phyloP scores from a whole-genome alignment of 2,329 filamentous ascomycete species.

The Cercospora sp. region DNA sequence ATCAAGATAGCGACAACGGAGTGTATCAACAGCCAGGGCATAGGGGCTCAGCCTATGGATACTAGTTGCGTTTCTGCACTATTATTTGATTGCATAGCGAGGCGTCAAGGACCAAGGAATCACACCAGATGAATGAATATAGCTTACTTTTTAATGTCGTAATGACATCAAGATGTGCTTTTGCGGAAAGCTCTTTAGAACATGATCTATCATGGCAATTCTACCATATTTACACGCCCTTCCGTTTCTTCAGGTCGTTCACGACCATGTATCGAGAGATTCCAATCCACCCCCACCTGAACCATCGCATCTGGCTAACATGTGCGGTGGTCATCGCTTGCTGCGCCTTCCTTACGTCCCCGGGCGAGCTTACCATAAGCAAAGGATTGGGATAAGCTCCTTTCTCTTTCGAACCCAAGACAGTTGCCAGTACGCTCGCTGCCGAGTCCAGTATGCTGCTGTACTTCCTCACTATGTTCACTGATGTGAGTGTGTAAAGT shows the following conservation, averaged over 20 bases:
- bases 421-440: constrained; percentile 64
- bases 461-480: constrained; percentile 79
- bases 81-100: constrained; percentile 21
- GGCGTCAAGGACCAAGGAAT: constrained; percentile 12
- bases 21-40: constrained; percentile 41
- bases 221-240: constrained; percentile 30
- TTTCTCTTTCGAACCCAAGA: constrained; percentile 52
- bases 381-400: constrained; percentile 59
- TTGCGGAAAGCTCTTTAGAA: neutral
- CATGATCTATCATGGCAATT: constrained; percentile 1
- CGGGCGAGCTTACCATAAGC: constrained; percentile 69
- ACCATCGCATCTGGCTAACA: constrained; percentile 97
- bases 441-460: constrained; percentile 71
- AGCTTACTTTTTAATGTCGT: constrained; percentile 22
- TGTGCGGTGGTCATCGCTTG: constrained; percentile 87
- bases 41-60: constrained; percentile 26
- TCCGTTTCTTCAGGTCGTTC: constrained; percentile 75
- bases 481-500: constrained; percentile 79
- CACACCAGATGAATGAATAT: constrained; percentile 16
- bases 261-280: constrained; percentile 93
- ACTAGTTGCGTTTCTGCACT: constrained; percentile 18
- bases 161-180: constrained; percentile 16
- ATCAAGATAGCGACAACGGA: constrained; percentile 66
- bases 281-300: constrained; percentile 91
- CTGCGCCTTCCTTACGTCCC: constrained; percentile 67